A percentile compares a stretch with the other conserved stretches of the same genome.
Evolutionary conservation across 1,284 basidiomycete genomes (phyloP).

Genomic region (Cutaneotrichosporon sp.): DNA sequence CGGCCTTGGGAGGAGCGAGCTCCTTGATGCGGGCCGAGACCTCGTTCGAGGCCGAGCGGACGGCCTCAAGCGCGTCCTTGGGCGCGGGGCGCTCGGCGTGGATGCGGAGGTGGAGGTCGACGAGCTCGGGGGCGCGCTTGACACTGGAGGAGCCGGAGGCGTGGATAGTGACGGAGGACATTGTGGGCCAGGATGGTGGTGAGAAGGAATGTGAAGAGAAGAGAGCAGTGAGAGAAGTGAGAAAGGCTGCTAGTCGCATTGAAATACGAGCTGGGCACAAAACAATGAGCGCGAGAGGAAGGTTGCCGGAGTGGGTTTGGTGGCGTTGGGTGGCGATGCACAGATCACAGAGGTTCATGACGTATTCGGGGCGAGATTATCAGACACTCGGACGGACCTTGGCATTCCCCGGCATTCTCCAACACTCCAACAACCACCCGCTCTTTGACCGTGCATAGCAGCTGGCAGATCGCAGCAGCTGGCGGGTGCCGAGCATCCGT

Average conservation of each 20-base stretch:
- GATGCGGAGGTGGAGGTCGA: slow-evolving; percentile 9
- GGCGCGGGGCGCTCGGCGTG: neutral
- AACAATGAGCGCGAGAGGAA: neutral
- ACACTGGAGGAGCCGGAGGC: slow-evolving; percentile 5
- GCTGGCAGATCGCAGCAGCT: too few relatives aligned
- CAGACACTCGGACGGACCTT: too few relatives aligned
- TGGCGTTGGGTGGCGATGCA: too few relatives aligned
- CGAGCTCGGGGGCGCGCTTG: slow-evolving; percentile 17
- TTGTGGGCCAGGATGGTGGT: neutral
- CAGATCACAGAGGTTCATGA: too few relatives aligned
- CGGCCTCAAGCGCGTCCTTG: neutral
- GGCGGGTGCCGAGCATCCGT: too few relatives aligned
- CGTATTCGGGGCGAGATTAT: too few relatives aligned
- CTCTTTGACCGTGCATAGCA: too few relatives aligned
- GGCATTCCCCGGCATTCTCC: too few relatives aligned
- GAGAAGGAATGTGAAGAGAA: neutral
- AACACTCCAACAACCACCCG: too few relatives aligned
- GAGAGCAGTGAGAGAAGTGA: neutral
- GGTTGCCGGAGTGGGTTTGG: neutral
- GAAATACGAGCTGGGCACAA: neutral
- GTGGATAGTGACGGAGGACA: slow-evolving; percentile 3
- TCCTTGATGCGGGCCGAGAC: neutral
- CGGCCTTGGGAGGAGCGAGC: slow-evolving; percentile 10
- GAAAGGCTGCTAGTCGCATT: neutral
- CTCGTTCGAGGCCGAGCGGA: neutral